These are phyloP conservation scores for Boletus semigastroideus DNA, from an alignment of 1,284 basidiomycete genomes.

Conservation along the genomic window DNA sequence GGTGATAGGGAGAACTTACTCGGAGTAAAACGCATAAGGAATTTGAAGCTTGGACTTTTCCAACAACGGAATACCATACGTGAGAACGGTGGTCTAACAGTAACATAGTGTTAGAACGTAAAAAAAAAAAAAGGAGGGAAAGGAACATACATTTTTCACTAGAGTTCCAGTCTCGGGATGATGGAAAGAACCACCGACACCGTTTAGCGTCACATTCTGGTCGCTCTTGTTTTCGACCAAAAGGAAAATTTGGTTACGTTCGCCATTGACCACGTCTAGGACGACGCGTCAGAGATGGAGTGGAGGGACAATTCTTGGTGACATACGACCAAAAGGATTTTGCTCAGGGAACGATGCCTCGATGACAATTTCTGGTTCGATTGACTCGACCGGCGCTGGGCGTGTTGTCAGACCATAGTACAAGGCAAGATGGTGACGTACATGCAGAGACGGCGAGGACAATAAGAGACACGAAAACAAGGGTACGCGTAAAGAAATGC, in stretches of 20 bases:
- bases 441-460: slow-evolving; percentile 25
- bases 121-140: background rate
- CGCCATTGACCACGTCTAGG: slow-evolving; percentile 83
- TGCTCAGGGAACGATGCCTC: slow-evolving; percentile 70
- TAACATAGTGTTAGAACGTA: background rate
- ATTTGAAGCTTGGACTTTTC: slow-evolving; percentile 68
- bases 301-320: background rate
- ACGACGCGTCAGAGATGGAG: slow-evolving; percentile 9
- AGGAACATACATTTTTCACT: slow-evolving; percentile 69
- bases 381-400: slow-evolving; percentile 19
- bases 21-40: slow-evolving; percentile 79
- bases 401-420: slow-evolving; percentile 5
- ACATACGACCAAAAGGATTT: slow-evolving; percentile 83
- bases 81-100: slow-evolving; percentile 58
- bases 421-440: slow-evolving; percentile 14
- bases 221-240: slow-evolving; percentile 75
- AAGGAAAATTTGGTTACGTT: slow-evolving; percentile 71
- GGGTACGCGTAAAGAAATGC: slow-evolving; percentile 19
- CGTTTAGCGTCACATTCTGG: slow-evolving; percentile 73
- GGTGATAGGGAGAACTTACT: slow-evolving; percentile 53
- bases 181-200: slow-evolving; percentile 71
- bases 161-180: slow-evolving; percentile 65
- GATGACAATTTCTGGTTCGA: slow-evolving; percentile 56
- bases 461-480: slow-evolving; percentile 22
- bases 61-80: slow-evolving; percentile 60